These are phyloP conservation scores for Ophioceras dolichostomum DNA, from an alignment of 2,329 filamentous ascomycete genomes.

Conservation along the genomic window DNA sequence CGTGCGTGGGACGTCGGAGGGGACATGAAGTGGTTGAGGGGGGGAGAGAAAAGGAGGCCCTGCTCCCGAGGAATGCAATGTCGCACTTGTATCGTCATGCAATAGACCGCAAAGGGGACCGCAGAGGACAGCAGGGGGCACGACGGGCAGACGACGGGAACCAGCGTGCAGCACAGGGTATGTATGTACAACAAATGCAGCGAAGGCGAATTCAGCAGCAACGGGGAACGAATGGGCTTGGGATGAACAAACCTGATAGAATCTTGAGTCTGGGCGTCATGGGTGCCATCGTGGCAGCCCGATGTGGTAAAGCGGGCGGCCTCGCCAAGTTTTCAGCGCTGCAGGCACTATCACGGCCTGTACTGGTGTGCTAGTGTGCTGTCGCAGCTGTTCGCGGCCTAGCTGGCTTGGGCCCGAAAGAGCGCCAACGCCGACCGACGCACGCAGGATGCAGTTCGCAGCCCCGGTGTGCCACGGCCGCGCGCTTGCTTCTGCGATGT, in stretches of 20 bases:
- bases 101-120: constrained; percentile 3
- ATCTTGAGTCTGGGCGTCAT: constrained; percentile 46
- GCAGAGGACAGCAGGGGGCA: background rate
- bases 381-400: constrained; percentile 3
- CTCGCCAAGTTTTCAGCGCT: constrained; percentile 16
- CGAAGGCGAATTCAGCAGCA: constrained; percentile 4
- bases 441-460: too few species aligned
- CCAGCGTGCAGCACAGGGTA: too few species aligned
- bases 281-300: constrained; percentile 42
- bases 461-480: too few species aligned
- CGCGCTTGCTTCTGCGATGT: too few species aligned
- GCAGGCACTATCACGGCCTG: constrained; percentile 7
- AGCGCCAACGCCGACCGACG: constrained; percentile 1
- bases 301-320: constrained; percentile 20
- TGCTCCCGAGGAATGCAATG: constrained; percentile 11
- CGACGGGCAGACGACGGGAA: constrained; percentile 1
- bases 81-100: constrained; percentile 8
- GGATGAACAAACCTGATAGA: constrained; percentile 41
- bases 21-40: constrained; percentile 5
- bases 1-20: constrained; percentile 2
- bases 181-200: too few species aligned
- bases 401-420: background rate
- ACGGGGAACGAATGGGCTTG: background rate
- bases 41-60: constrained; percentile 8
- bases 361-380: constrained; percentile 3